Evolutionary conservation across 2,329 filamentous ascomycete species (phyloP).

Genomic region (Pezicula rhizophila): DNA sequence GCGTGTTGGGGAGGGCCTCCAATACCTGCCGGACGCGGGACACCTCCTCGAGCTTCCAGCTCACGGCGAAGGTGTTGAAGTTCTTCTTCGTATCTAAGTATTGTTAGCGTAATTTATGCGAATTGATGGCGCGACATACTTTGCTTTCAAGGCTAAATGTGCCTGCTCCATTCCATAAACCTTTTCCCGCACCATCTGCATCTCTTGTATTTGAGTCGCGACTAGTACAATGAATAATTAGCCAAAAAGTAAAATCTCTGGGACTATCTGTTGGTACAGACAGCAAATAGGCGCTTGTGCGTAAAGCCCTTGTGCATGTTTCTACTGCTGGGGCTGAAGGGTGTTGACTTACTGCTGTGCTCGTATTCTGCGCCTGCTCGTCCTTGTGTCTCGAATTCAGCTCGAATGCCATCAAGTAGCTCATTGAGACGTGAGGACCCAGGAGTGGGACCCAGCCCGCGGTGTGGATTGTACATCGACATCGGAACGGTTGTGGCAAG

Average conservation of each 20-base stretch:
- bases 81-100: slow-evolving; percentile 82
- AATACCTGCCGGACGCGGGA: slow-evolving; percentile 61
- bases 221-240: slow-evolving; percentile 47
- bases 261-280: not conserved
- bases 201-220: slow-evolving; percentile 84
- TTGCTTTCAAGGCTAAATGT: slow-evolving; percentile 82
- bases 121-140: slow-evolving; percentile 51
- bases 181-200: slow-evolving; percentile 89
- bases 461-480: slow-evolving; percentile 86
- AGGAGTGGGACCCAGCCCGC: slow-evolving; percentile 63
- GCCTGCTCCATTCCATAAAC: slow-evolving; percentile 89
- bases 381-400: slow-evolving; percentile 83
- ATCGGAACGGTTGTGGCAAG: slow-evolving; percentile 29
- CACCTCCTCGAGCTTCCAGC: slow-evolving; percentile 66
- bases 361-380: slow-evolving; percentile 82
- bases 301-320: too few species aligned
- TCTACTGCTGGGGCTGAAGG: not conserved
- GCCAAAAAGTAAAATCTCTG: not conserved
- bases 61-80: slow-evolving; percentile 80
- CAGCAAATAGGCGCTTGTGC: not conserved
- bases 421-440: slow-evolving; percentile 69
- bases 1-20: slow-evolving; percentile 69
- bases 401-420: slow-evolving; percentile 82
- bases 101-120: slow-evolving; percentile 5
- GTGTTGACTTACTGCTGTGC: slow-evolving; percentile 72